Base-by-base conservation (phyloP, 345 rosid species). In the Boechera divaricarpa region DNA sequence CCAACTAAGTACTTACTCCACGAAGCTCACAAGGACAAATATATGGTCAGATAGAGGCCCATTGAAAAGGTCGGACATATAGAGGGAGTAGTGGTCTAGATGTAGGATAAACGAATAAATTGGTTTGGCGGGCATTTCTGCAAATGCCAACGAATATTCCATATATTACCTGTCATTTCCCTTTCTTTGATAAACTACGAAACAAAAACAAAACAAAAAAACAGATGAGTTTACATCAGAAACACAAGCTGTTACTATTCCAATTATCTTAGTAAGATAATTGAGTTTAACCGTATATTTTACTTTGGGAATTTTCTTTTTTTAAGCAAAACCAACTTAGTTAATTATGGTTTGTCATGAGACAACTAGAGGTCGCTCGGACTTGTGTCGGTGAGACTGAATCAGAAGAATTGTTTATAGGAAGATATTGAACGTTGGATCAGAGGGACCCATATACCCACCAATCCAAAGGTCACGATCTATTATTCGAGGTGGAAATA, bases 71-170 rank as follows among this genome's bases (percentile, higher is more conserved):
- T 47, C 21, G 7, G 53, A 28, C 11, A 42, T n/a, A 51, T 0
- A 29, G 56, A 24, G 38, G 16, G 52, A 9, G 26, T 1, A 7
- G 9, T 35, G 33, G 60, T 5, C 47, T 44, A 21, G 4, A 28
- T 21, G 21, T 35, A 21, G 2, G 41, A 42, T 33, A 61, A 70
- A 63, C 44, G 63, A 69, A 61, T 44, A 28, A 70, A 70, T 21
- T 31, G 8, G 18, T 70, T 45, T 56, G 62, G 68, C 48, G 72
- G 58, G 39, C 16, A 51, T 4, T 18, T 47, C 72, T 54, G 44
- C 72, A 65, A 65, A 41, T 72, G 81, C 73, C 69, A 66, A 65
- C 48, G 81, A 72, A 72, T 78, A 78, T 78, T 51, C 81, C 69
- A 4, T 31, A 21, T 66, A 24, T 48, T 24, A 57, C 15, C 49